Conservation (phyloP, 805 yeast genomes). For the Grigorovia yakushimaensis region DNA sequence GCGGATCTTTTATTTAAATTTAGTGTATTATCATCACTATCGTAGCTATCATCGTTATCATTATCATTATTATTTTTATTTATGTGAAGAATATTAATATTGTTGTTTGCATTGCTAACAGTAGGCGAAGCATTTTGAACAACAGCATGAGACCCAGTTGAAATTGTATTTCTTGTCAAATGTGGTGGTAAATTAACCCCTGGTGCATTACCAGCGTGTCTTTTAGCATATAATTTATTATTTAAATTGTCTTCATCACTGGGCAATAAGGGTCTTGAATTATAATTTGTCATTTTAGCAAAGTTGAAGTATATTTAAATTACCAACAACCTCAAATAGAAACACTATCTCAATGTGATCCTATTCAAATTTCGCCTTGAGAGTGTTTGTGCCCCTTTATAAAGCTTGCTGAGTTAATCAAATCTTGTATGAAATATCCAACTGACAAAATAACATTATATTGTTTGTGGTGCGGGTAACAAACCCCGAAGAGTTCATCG, state of each 20-base stretch:
- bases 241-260: slow-evolving; percentile 15
- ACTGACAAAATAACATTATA: not conserved
- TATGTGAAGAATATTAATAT: not conserved
- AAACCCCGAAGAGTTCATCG: no score
- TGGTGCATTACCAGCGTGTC: no score
- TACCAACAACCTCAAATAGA: no score
- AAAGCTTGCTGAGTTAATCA: not conserved
- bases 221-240: not conserved
- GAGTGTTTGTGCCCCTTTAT: not conserved
- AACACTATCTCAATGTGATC: no score
- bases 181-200: no score
- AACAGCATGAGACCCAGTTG: not conserved
- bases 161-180: no score
- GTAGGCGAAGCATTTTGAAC: not conserved
- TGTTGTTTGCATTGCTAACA: not conserved
- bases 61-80: not conserved
- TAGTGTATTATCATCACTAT: not conserved
- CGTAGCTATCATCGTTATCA: not conserved
- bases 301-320: no score
- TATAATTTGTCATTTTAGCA: not conserved
- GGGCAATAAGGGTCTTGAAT: slow-evolving; percentile 23
- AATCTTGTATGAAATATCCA: no score
- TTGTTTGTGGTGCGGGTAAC: not conserved
- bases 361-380: no score
- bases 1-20: slow-evolving; percentile 9